These are phyloP conservation scores for Nicotiana noctiflora DNA, from an alignment of 257 asterid species.

Conservation along the genomic window DNA sequence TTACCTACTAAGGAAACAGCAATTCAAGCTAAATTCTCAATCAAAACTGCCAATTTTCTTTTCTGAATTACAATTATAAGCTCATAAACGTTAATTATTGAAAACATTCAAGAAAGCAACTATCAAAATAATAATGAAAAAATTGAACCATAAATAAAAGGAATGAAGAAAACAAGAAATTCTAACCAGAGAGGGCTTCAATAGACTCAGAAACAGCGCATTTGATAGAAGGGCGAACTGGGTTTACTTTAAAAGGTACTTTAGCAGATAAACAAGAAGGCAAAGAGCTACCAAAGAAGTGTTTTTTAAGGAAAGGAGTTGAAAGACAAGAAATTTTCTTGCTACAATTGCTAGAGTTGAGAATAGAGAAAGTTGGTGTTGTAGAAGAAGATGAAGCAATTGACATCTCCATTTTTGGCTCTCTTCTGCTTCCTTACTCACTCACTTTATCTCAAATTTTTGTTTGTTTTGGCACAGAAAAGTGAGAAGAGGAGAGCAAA, in stretches of 20 bases:
- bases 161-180: neutral
- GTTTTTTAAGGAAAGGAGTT: slow-evolving; percentile 39
- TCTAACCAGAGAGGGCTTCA: slow-evolving; percentile 50
- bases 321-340: slow-evolving; percentile 24
- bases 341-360: slow-evolving; percentile 18
- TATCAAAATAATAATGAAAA: neutral
- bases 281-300: slow-evolving; percentile 38
- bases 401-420: slow-evolving; percentile 60
- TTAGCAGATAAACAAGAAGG: slow-evolving; percentile 24
- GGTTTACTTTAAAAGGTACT: slow-evolving; percentile 19
- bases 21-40: neutral
- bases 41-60: neutral
- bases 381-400: slow-evolving; percentile 26
- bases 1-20: neutral
- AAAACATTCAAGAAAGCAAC: neutral
- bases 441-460: slow-evolving; percentile 9
- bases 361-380: slow-evolving; percentile 14
- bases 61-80: neutral
- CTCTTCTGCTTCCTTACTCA: slow-evolving; percentile 15
- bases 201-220: slow-evolving; percentile 71
- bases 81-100: neutral
- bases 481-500: slow-evolving; percentile 11
- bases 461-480: neutral
- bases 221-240: slow-evolving; percentile 37
- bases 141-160: neutral